Percentiles rank a stretch among this genome's conserved stretches.
phyloP scores from a whole-genome alignment of 1,139 yeast species.

The Geotrichum macrosporum region DNA sequence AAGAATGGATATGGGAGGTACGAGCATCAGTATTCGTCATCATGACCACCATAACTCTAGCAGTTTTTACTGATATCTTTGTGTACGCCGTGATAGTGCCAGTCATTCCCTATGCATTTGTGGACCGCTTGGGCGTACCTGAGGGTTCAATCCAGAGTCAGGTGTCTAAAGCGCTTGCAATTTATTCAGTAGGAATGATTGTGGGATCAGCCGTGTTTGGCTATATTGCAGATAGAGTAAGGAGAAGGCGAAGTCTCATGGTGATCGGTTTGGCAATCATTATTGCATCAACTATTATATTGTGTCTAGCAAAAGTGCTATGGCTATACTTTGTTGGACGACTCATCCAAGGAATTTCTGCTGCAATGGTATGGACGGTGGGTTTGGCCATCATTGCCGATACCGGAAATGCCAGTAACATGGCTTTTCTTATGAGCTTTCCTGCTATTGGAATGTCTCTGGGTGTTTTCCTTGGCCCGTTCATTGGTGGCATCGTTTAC shows the following conservation, averaged over 20 bases:
- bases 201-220: constrained; percentile 36
- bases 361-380: constrained; percentile 41
- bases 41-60: constrained; percentile 33
- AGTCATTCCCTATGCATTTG: constrained; percentile 37
- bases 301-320: constrained; percentile 32
- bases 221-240: constrained; percentile 32
- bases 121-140: constrained; percentile 31
- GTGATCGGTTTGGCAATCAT: constrained; percentile 34
- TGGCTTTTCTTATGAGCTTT: constrained; percentile 34
- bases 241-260: constrained; percentile 33
- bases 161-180: constrained; percentile 34
- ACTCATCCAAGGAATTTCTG: constrained; percentile 37
- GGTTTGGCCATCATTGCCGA: constrained; percentile 40
- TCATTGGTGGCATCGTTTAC: constrained; percentile 39
- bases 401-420: constrained; percentile 28
- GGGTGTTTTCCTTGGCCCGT: constrained; percentile 38
- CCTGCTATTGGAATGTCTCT: constrained; percentile 36
- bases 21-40: constrained; percentile 34
- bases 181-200: constrained; percentile 38
- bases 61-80: constrained; percentile 37
- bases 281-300: constrained; percentile 34
- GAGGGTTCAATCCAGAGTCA: constrained; percentile 32
- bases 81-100: constrained; percentile 38
- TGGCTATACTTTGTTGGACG: constrained; percentile 36
- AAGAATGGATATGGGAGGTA: constrained; percentile 25